Percentiles rank a stretch among this genome's conserved stretches.
These are phyloP conservation scores for Stygiomarasmius scandens DNA, from an alignment of 1,284 basidiomycete species.

Conservation along the genomic window DNA sequence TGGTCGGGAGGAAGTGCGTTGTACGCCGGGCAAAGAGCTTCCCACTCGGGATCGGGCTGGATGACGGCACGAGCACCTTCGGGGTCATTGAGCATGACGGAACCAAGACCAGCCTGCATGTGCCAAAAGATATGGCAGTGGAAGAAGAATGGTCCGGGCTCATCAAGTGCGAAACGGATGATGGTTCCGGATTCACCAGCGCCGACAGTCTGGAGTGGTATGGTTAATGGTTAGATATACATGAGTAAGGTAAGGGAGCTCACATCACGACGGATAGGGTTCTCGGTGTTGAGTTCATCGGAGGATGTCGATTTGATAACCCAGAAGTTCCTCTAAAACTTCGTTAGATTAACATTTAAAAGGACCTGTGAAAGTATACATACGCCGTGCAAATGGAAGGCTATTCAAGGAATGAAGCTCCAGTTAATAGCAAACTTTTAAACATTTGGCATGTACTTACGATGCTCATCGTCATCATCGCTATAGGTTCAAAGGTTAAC, in stretches of 20 bases:
- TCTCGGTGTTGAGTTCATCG: slow-evolving; percentile 20
- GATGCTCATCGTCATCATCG: slow-evolving; percentile 12
- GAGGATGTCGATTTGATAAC: slow-evolving; percentile 28
- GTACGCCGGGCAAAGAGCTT: slow-evolving; percentile 2
- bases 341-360: not conserved
- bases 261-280: slow-evolving; percentile 27
- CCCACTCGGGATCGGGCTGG: not conserved
- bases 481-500: too few relatives aligned
- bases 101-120: slow-evolving; percentile 30
- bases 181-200: slow-evolving; percentile 5
- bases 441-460: slow-evolving; percentile 12
- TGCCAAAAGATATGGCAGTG: slow-evolving; percentile 9
- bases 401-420: slow-evolving; percentile 18
- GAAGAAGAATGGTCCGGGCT: slow-evolving; percentile 5
- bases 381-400: slow-evolving; percentile 23
- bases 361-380: not conserved
- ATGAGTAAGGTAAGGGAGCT: not conserved
- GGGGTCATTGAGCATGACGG: slow-evolving; percentile 24
- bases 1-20: not conserved
- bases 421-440: slow-evolving; percentile 15
- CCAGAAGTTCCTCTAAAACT: slow-evolving; percentile 26
- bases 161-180: slow-evolving; percentile 3
- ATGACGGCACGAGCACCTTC: not conserved
- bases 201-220: slow-evolving; percentile 5
- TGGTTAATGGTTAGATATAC: not conserved